Base-by-base conservation (phyloP, 805 yeast genomes). In the Zygosaccharomyces lentus region DNA sequence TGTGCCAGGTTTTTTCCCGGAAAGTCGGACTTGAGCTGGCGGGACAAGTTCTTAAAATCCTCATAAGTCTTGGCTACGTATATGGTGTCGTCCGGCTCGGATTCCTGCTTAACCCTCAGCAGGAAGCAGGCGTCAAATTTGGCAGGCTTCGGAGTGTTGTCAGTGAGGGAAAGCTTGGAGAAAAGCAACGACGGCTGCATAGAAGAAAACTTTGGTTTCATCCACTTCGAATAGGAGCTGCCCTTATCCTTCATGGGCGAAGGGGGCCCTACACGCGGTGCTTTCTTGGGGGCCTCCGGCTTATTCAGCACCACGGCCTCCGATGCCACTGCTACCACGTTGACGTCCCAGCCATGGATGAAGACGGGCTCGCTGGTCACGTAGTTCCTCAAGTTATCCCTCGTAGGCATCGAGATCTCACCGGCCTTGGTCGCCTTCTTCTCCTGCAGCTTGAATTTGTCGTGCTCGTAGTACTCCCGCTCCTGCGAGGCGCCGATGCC, bases 1-100 rank as follows among this genome's bases (percentile, higher is more conserved):
- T 64, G 67, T 3, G 83, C 80, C 16, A 85, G 62, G 8, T 75
- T 77, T 44, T 80, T 77, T 0, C 91, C 95, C 0, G 96, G 95
- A 54, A 78, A 85, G 37, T 66, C 68, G 32, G 68, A 67, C 49
- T 73, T 75, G 45, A 89, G 64, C n/a, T 61, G 57, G 21, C 67
- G 64, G 47, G 82, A 79, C 24, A 91, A 67, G 6, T 66, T 68
- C 48, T 72, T 75, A 62, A 91, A 91, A 13, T 87, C 87, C 2
- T 76, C 66, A 61, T 87, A 91, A 8, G 83, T 66, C 46, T 88
- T 72, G 0, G 80, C 72, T 0, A 84, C 76, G 55, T 74, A 81
- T 23, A 49, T 37, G 45, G 74, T 62, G 2, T 60, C 58, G 1
- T 65, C 66, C 1, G 62, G 58, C 1, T 64, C 51, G 5, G 50